phyloP scores from a whole-genome alignment of 768 basidiomycete species.

The Sarcodon sp. region DNA sequence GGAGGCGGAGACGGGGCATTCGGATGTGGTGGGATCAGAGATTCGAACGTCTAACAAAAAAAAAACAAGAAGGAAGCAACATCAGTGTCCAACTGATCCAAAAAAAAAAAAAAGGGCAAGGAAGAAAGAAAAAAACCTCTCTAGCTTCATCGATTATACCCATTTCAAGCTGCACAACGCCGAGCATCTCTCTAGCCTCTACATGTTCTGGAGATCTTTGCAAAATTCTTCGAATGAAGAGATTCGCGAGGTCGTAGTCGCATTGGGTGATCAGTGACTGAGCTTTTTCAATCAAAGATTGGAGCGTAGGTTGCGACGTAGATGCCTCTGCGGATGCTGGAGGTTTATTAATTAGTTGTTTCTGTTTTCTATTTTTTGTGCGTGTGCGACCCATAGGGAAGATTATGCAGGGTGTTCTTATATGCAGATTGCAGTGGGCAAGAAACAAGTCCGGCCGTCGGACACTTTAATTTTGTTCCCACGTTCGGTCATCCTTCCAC shows the following conservation, averaged over 20 bases:
- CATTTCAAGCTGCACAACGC: conserved; percentile 64
- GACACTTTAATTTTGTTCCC: no score
- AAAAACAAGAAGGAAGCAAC: background rate
- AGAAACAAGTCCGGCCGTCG: background rate
- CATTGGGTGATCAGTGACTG: conserved; percentile 75
- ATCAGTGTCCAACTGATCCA: background rate
- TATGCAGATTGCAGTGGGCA: no score
- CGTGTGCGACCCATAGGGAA: conserved; percentile 18
- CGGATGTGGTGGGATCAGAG: conserved; percentile 44
- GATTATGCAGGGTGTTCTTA: no score
- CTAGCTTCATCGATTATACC: conserved; percentile 67
- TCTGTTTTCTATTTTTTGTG: conserved; percentile 16
- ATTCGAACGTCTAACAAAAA: conserved; percentile 44
- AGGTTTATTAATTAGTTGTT: conserved; percentile 5
- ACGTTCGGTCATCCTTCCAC: no score
- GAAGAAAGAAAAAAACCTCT: conserved; percentile 31
- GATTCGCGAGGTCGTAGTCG: conserved; percentile 70
- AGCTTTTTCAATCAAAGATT: conserved; percentile 61
- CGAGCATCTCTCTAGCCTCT: conserved; percentile 71
- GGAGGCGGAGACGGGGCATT: conserved; percentile 46
- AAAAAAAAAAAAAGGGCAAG: background rate
- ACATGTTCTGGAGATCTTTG: conserved; percentile 48
- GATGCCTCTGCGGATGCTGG: conserved; percentile 13
- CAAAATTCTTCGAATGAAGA: conserved; percentile 57
- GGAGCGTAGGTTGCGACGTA: conserved; percentile 13